Evolutionary conservation across 257 asterid genomes (phyloP).

Genomic region (Lycium barbarum): DNA sequence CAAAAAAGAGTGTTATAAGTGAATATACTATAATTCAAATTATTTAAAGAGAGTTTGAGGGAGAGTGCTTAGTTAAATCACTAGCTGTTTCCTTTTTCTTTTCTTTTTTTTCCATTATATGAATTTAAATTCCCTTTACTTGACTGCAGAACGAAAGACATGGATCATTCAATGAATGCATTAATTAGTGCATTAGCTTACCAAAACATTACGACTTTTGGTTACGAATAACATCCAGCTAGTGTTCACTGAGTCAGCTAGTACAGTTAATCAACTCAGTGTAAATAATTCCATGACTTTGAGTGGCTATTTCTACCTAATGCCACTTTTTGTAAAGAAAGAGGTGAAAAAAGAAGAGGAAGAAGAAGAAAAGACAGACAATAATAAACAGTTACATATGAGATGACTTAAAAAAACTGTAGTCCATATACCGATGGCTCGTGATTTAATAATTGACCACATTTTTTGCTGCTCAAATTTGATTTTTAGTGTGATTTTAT

Average conservation of each 20-base stretch:
- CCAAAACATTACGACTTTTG: constrained; percentile 26
- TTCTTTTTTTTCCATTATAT: neutral
- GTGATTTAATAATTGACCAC: neutral
- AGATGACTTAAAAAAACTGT: neutral
- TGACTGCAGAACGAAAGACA: constrained; percentile 24
- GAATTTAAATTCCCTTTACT: neutral
- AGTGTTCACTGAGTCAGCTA: neutral
- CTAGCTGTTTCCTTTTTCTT: neutral
- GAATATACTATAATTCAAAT: neutral
- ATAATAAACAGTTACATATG: neutral
- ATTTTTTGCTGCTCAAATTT: neutral
- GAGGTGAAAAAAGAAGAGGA: no score
- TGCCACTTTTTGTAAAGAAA: neutral
- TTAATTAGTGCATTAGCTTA: constrained; percentile 14
- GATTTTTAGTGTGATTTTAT: no score
- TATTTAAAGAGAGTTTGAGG: neutral
- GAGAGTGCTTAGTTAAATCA: neutral
- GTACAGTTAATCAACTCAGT: neutral
- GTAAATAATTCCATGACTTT: neutral
- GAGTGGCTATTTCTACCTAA: neutral
- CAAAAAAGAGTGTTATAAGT: no score
- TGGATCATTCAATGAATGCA: constrained; percentile 8
- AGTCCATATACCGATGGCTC: neutral
- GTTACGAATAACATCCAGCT: constrained; percentile 4
- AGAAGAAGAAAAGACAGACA: neutral